A percentile compares a stretch with the other conserved stretches of the same genome.
Conservation (phyloP, 2,329 filamentous ascomycete species). For the Fusarium torreyae region DNA sequence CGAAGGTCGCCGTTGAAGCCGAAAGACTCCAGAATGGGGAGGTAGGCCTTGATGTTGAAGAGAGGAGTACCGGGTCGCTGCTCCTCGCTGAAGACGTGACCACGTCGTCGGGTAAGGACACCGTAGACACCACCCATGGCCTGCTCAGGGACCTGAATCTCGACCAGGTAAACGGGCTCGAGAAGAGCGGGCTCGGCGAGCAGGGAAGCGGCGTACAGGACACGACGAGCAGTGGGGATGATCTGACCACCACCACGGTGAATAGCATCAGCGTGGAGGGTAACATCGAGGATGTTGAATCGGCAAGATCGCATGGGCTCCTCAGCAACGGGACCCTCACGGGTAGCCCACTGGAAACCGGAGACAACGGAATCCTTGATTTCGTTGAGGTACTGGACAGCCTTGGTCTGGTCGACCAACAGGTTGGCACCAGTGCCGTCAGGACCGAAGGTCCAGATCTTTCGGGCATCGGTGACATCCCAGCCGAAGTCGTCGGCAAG, state of each 20-base stretch:
- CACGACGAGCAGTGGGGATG: slow-evolving; percentile 98
- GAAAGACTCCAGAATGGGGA: slow-evolving; percentile 97
- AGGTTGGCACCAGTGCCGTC: slow-evolving; percentile 98
- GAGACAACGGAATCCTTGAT: slow-evolving; percentile 99
- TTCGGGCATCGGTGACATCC: slow-evolving; percentile 99
- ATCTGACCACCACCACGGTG: slow-evolving; percentile 99
- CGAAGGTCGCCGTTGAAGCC: slow-evolving; percentile 99
- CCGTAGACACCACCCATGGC: slow-evolving; percentile 99
- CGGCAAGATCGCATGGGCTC: slow-evolving; percentile 97
- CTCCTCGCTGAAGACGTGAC: slow-evolving; percentile 99
- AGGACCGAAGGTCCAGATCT: slow-evolving; percentile 99
- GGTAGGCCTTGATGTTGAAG: slow-evolving; percentile 99
- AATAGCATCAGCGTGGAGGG: slow-evolving; percentile 98
- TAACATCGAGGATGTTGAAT: slow-evolving; percentile 99
- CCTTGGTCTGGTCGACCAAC: slow-evolving; percentile 99
- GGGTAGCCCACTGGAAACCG: slow-evolving; percentile 99
- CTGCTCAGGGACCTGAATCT: slow-evolving; percentile 98
- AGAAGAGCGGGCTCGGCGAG: slow-evolving; percentile 92
- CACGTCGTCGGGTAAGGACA: slow-evolving; percentile 96
- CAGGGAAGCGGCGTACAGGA: slow-evolving; percentile 92
- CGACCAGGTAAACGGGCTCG: slow-evolving; percentile 98
- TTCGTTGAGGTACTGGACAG: slow-evolving; percentile 99
- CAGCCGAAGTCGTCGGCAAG: slow-evolving; percentile 97
- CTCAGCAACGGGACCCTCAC: slow-evolving; percentile 97
- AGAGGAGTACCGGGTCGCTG: slow-evolving; percentile 98